Evolutionary conservation across 139 green algal species (phyloP).

Genomic region (Haematococcus lacustris): DNA sequence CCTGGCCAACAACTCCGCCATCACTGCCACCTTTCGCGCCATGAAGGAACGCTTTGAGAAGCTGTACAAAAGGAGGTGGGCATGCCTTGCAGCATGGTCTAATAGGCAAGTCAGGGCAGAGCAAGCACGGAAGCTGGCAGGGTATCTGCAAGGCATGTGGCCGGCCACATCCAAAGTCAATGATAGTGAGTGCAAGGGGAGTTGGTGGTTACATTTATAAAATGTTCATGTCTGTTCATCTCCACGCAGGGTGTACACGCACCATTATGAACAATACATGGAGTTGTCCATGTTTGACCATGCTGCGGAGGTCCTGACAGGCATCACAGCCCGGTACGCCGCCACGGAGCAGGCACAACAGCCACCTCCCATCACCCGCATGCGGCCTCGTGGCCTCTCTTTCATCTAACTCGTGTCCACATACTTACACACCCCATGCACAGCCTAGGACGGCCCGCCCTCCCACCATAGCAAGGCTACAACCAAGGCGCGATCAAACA

Average conservation of each 20-base stretch:
- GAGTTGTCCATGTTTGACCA: constrained; percentile 39
- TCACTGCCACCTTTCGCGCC: constrained; percentile 45
- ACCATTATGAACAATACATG: constrained; percentile 75
- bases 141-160: too few species aligned
- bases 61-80: constrained; percentile 33
- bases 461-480: too few species aligned
- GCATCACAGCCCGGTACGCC: constrained; percentile 33
- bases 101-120: too few species aligned
- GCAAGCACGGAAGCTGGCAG: too few species aligned
- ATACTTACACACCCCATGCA: too few species aligned
- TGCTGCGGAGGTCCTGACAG: constrained; percentile 27
- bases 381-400: constrained; percentile 28
- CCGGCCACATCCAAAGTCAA: too few species aligned
- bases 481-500: too few species aligned
- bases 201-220: too few species aligned
- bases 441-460: too few species aligned
- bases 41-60: constrained; percentile 61
- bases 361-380: constrained; percentile 20
- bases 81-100: not conserved
- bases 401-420: constrained; percentile 14
- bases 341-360: constrained; percentile 16
- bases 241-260: constrained; percentile 56
- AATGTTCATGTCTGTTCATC: too few species aligned
- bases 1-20: constrained; percentile 71
- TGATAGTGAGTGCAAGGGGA: too few species aligned